Base-by-base conservation (phyloP, 2,329 filamentous ascomycete species). In the Delphinella strobiligena region DNA sequence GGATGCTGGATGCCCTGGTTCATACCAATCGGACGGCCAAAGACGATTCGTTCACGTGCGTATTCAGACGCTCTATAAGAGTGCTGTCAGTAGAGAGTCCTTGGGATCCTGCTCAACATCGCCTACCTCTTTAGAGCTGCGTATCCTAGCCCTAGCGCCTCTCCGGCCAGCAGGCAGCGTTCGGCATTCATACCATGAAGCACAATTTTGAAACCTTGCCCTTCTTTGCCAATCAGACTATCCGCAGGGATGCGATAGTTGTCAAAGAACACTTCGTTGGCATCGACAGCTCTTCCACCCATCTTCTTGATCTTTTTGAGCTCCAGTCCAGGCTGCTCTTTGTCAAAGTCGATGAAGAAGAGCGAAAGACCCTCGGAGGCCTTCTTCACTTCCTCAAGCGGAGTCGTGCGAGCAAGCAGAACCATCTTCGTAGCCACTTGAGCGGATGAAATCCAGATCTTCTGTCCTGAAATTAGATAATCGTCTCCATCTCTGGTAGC, bases 231-330 rank as follows among this genome's bases (percentile, higher is more conserved):
- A 31, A 93, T 74, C 0, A 89, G 62, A 0, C 75, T 67, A 31
- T 75, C 66, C 0, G 69, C 68, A 0, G 79, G 74, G 11, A 91
- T 74, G 3, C 60, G 56, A 56, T 88, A 93, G 48, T 79, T 74
- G 56, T 91, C 82, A 54, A 93, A 91, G 59, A 93, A 93, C 1
- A 93, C 80, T 54, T 91, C 82, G 49, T 93, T 93, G 1, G 84
- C 82, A 51, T 91, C 84, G 1, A 93, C 76, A 0, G 83, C 82
- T 10, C 82, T 67, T 0, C 83, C 82, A 7, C 86, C 86, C 83
- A 93, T 91, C 58, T 93, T 93, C 59, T 74, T 78, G 49, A 93
- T 93, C 52, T 65, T 74, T 32, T 74, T 75, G 53, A 91, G 64
- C 8, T 80, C 73, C 1, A 89, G 63, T 0, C 74, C 74, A 0